Evolutionary conservation across 148 eudicot species (phyloP).

Genomic region (Rhododendron simsii): DNA sequence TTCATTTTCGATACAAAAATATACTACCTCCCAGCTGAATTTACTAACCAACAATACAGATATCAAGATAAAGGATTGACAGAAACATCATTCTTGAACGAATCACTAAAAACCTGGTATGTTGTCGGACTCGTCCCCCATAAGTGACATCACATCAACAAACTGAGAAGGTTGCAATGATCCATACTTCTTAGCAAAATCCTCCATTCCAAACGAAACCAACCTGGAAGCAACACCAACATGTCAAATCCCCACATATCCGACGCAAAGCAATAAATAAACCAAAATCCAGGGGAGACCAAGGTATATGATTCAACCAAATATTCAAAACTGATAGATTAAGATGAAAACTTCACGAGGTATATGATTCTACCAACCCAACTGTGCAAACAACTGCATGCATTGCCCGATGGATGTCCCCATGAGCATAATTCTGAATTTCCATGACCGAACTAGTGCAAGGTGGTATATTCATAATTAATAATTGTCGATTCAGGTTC

Average conservation of each 20-base stretch:
- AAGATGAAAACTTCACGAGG: background rate
- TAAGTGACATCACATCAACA: slow-evolving; percentile 85
- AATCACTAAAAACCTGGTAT: slow-evolving; percentile 67
- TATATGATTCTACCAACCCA: background rate
- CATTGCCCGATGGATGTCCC: background rate
- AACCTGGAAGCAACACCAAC: slow-evolving; percentile 43
- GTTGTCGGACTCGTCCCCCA: slow-evolving; percentile 89
- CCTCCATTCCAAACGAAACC: slow-evolving; percentile 92
- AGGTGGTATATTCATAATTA: background rate
- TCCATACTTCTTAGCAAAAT: slow-evolving; percentile 83
- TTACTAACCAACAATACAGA: background rate
- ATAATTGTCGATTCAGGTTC: background rate
- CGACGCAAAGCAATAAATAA: background rate
- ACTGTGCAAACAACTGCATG: background rate
- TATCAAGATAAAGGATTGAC: background rate
- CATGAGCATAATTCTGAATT: background rate
- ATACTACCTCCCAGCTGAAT: background rate
- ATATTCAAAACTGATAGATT: background rate
- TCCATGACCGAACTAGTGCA: background rate
- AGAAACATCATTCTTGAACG: background rate
- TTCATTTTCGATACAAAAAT: background rate
- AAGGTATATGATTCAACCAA: background rate
- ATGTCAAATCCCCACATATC: background rate
- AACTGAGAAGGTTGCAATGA: slow-evolving; percentile 74
- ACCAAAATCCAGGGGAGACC: background rate